These are phyloP conservation scores for Lotmaria passim DNA, from an alignment of 208 protist genomes.

Conservation along the genomic window DNA sequence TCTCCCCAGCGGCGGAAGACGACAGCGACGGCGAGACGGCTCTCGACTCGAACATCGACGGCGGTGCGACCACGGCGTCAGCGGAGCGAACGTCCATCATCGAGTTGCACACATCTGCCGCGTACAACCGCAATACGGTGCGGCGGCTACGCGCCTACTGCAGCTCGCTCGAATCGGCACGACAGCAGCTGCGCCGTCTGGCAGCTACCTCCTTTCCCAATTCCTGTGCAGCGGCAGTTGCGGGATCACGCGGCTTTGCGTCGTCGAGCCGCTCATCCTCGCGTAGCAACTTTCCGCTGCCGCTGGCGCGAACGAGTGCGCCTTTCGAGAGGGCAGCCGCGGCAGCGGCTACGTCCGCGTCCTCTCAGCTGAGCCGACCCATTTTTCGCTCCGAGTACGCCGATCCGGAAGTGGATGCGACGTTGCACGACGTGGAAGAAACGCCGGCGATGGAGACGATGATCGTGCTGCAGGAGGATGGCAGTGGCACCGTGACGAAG, in stretches of 20 bases:
- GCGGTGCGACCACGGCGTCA: conserved; percentile 1
- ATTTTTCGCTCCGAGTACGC: conserved; percentile 41
- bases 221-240: neutral
- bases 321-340: neutral
- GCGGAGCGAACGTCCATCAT: conserved; percentile 41
- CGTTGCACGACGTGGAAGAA: conserved; percentile 43
- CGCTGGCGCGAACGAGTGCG: neutral
- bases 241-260: neutral
- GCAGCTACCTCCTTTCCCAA: neutral
- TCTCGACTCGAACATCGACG: conserved; percentile 13
- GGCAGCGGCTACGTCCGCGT: neutral
- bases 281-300: neutral
- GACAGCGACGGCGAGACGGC: conserved; percentile 1
- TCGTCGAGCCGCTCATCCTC: conserved; percentile 16
- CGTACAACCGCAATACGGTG: conserved; percentile 44
- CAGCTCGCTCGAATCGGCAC: conserved; percentile 34
- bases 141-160: conserved; percentile 47
- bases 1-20: conserved; percentile 12
- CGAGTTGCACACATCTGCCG: conserved; percentile 45
- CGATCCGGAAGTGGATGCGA: conserved; percentile 52
- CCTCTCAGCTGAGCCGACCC: conserved; percentile 20
- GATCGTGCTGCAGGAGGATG: conserved; percentile 49
- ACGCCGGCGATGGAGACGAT: conserved; percentile 35
- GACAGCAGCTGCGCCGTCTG: conserved; percentile 32
- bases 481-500: conserved; percentile 37